These are phyloP conservation scores for Trichoderma gracile DNA, from an alignment of 2,329 filamentous ascomycete species.

Conservation along the genomic window DNA sequence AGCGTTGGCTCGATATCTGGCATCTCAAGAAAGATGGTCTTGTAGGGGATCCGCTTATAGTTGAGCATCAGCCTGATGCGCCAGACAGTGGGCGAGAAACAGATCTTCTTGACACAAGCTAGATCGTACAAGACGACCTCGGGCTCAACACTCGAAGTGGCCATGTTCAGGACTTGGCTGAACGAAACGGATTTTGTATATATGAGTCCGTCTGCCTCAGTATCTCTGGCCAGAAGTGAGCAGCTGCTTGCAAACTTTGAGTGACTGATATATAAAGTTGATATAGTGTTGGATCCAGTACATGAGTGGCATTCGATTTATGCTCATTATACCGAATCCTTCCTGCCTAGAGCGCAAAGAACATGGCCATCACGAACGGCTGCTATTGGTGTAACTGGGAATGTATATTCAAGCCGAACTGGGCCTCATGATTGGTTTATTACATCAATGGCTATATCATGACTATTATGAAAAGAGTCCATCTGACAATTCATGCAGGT, in stretches of 20 bases:
- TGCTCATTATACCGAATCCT: neutral
- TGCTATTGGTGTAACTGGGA: neutral
- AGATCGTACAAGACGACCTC: conserved; percentile 14
- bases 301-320: too few relatives aligned
- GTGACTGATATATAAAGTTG: neutral
- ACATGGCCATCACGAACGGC: conserved; percentile 3
- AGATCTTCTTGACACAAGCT: conserved; percentile 5
- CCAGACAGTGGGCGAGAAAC: conserved; percentile 16
- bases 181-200: neutral
- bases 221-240: too few relatives aligned
- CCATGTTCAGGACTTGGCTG: neutral
- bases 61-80: conserved; percentile 17
- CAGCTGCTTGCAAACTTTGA: too few relatives aligned
- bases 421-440: neutral
- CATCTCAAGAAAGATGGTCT: conserved; percentile 15
- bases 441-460: neutral
- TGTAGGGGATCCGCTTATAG: conserved; percentile 9
- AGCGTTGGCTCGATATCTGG: conserved; percentile 19
- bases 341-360: neutral
- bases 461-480: neutral
- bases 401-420: neutral
- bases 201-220: too few relatives aligned
- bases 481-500: too few relatives aligned
- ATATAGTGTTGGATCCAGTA: too few relatives aligned
- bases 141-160: neutral